Base-by-base conservation (phyloP, 2,329 filamentous ascomycete species). In the Sporothrix inflata region DNA sequence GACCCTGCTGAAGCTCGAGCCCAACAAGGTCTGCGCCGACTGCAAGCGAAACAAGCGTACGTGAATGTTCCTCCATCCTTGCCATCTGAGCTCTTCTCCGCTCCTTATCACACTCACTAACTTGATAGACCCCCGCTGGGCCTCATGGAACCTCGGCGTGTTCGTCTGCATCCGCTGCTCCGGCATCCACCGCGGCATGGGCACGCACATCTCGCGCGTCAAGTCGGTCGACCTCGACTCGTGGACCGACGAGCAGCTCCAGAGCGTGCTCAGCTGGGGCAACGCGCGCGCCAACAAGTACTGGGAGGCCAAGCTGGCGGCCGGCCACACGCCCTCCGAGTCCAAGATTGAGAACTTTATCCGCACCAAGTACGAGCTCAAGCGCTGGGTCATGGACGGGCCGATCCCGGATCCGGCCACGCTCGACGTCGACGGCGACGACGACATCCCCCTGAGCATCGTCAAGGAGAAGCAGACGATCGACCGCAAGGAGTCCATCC, bases 311-410 rank as follows among this genome's bases (percentile, higher is more conserved):
- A 99, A 98, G 84, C 84, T 99, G 78, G 94, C 95, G 2, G 84
- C 91, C 16, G 94, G 94, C 73, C 96, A 99, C 82, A 90, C 95
- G 63, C 96, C 96, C 1, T 97, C 95, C 27, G 97, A 99, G 84
- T 89, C 92, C 76, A 99, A 99, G 87, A 98, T 99, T 77, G 96
- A 99, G 87, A 99, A 98, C 85, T 99, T 99, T 79, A 98, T 99
- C 78, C 91, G 96, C 76, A 99, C 97, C 72, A 99, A 99, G 83
- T 99, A 99, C 82, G 96, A 99, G 81, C 92, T 96, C 70, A 98
- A 97, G 88, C 88, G 97, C 84, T 99, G 96, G 96, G 92, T 94
- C n/a, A 98, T 98, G 94, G 96, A 99, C 74, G 96, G 96, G 1
- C 90, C 90, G 5, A 95, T 97, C 79, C 97, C 97, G 5, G 94